Evolutionary conservation across 805 yeast genomes (phyloP), one percentile per base, ranked within the genome.

Genomic region (Pichia heedii): DNA sequence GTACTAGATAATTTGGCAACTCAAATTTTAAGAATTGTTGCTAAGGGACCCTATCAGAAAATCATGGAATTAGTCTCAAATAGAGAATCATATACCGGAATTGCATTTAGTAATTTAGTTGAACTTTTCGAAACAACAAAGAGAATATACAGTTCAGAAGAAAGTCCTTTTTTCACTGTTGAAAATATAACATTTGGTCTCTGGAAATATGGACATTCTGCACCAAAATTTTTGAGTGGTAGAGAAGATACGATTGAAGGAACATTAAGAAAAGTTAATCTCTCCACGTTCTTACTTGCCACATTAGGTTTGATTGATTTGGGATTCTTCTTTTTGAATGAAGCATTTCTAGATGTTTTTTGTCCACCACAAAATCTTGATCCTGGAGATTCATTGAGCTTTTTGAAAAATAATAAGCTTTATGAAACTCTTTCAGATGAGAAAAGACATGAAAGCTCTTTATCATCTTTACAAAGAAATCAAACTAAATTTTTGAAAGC

Each of bases 211-310:
- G 80, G 79, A n/a, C 69, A 70, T 7, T 62, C 69, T 9, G 73
- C 83, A 0, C 84, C 86, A 0, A 54, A 67, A 22, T 68, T 79
- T 56, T 67, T 81, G 51, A 68, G 70, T 49, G 78, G 76, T 41
- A 73, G 78, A 46, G 86, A 79, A 52, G 81, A 77, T 48, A 71
- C 77, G 40, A 65, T 78, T 44, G 76, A 72, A 57, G 70, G 77
- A 33, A 79, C 93, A 0, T 61, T 90, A 29, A 77, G 95, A 46
- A 84, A 90, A 53, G 84, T 88, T 1, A 93, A 93, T 54, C 63
- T 93, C 50, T 85, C 96, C 0, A 87, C 96, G 0, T 93, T 87
- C 56, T 66, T 88, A 34, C 74, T 88, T n/a, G 93, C 96, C 0
- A 77, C 93, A 1, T 70, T 89, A 46, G 95, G 96, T 39, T 71